These are phyloP conservation scores for Globisporangium uncinulatum DNA, from an alignment of 352 stramenopile species.

Conservation along the genomic window DNA sequence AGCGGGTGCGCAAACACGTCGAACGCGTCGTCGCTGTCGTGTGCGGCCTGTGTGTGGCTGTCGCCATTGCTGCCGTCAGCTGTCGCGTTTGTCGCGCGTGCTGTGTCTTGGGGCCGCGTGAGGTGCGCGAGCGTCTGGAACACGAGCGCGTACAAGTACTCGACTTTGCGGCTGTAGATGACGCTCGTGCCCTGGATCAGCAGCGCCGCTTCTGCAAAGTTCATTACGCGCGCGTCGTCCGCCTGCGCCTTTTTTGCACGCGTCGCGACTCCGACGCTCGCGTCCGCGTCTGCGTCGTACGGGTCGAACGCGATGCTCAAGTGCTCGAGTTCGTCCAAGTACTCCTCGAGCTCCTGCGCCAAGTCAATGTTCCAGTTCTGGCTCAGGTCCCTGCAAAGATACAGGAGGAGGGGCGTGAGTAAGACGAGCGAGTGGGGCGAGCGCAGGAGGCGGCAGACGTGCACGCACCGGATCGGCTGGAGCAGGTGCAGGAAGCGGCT, in stretches of 20 bases:
- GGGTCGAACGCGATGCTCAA: constrained; percentile 67
- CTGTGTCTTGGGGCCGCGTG: constrained; percentile 45
- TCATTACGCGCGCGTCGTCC: constrained; percentile 41
- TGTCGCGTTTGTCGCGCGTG: not conserved
- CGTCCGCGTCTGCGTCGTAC: constrained; percentile 16
- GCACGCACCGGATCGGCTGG: constrained; percentile 73
- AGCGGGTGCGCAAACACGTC: constrained; percentile 55
- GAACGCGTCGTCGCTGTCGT: constrained; percentile 10
- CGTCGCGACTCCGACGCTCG: not conserved
- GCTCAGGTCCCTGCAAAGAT: constrained; percentile 66
- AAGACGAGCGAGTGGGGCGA: not conserved
- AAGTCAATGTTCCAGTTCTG: constrained; percentile 91
- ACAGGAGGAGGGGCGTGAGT: not conserved
- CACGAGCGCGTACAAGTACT: constrained; percentile 92
- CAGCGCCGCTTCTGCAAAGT: constrained; percentile 92
- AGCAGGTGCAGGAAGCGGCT: constrained; percentile 79
- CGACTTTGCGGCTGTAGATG: constrained; percentile 94
- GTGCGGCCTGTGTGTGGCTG: not conserved
- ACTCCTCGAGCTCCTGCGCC: constrained; percentile 86
- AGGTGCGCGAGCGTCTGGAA: constrained; percentile 88
- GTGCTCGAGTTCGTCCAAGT: constrained; percentile 84
- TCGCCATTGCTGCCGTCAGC: constrained; percentile 19
- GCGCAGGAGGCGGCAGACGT: not conserved
- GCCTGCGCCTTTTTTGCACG: constrained; percentile 12
- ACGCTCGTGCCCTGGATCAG: constrained; percentile 91